phyloP scores from a whole-genome alignment of 2,329 filamentous ascomycete species.

The Thermothelomyces thermophilus region DNA sequence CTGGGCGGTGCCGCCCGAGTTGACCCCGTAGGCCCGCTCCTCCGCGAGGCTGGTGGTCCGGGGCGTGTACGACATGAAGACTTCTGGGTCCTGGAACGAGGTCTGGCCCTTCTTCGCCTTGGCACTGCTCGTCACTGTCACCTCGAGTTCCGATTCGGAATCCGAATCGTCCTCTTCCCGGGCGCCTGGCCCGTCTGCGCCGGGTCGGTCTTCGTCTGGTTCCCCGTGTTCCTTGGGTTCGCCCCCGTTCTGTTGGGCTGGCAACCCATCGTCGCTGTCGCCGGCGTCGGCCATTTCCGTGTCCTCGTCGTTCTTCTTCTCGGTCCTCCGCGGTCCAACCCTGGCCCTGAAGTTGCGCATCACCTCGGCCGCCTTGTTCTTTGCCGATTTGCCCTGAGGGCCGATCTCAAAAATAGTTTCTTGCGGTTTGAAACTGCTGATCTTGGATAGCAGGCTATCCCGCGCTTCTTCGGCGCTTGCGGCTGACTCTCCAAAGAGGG shows the following conservation, averaged over 20 bases:
- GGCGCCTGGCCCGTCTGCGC: conserved; percentile 33
- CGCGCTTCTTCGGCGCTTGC: conserved; percentile 63
- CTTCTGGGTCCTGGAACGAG: conserved; percentile 74
- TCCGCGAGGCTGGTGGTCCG: conserved; percentile 74
- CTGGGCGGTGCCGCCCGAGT: conserved; percentile 65
- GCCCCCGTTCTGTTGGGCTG: conserved; percentile 30
- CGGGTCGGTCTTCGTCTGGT: conserved; percentile 28
- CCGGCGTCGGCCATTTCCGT: conserved; percentile 27
- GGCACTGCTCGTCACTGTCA: conserved; percentile 59
- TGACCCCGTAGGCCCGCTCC: conserved; percentile 88
- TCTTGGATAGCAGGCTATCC: conserved; percentile 78
- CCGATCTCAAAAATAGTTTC: conserved; percentile 98
- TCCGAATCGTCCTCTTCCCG: conserved; percentile 42
- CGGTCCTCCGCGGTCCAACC: conserved; percentile 53
- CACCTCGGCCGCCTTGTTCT: conserved; percentile 62
- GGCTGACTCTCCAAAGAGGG: conserved; percentile 68
- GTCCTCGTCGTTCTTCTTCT: conserved; percentile 30
- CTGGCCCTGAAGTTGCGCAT: conserved; percentile 67
- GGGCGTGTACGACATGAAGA: conserved; percentile 96
- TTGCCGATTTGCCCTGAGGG: conserved; percentile 53
- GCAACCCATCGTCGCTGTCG: conserved; percentile 7
- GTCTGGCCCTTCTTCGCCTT: conserved; percentile 48
- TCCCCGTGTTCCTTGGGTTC: conserved; percentile 37
- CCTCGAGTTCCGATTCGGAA: conserved; percentile 57
- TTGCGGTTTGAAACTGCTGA: conserved; percentile 79